Evolutionary conservation across 2,329 filamentous ascomycete species (phyloP).

Genomic region (Microcyclospora tardicrescens): DNA sequence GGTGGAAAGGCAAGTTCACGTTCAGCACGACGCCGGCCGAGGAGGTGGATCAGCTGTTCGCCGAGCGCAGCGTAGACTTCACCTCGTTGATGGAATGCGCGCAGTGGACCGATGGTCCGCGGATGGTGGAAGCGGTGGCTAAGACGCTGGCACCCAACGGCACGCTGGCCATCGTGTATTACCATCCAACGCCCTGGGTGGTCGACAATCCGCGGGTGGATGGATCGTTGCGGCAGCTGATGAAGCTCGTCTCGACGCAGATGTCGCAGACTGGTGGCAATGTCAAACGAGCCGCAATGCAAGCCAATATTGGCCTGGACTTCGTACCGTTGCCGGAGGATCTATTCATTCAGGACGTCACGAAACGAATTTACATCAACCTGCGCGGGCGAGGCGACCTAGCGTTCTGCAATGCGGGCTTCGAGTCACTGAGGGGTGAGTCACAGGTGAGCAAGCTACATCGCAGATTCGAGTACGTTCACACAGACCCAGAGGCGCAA

Average conservation of each 20-base stretch:
- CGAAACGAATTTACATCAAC: slow-evolving; percentile 8
- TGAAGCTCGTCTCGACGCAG: too few relatives aligned
- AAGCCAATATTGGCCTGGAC: slow-evolving; percentile 8
- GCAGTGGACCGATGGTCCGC: slow-evolving; percentile 7
- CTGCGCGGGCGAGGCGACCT: slow-evolving; percentile 3
- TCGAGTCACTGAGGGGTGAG: slow-evolving; percentile 1
- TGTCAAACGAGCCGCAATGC: slow-evolving; percentile 1
- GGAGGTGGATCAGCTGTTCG: slow-evolving; percentile 1
- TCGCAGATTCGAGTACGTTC: slow-evolving; percentile 1
- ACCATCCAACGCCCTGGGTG: slow-evolving; percentile 4
- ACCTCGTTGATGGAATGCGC: slow-evolving; percentile 5
- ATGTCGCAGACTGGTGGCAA: slow-evolving; percentile 5
- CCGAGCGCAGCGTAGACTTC: slow-evolving; percentile 6
- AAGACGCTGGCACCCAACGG: slow-evolving; percentile 3
- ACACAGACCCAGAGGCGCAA: slow-evolving; percentile 5
- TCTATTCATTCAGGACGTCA: slow-evolving; percentile 5
- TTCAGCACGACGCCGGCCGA: slow-evolving; percentile 6
- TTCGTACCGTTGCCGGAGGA: slow-evolving; percentile 9
- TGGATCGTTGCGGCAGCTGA: slow-evolving; percentile 6
- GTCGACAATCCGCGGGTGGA: slow-evolving; percentile 5
- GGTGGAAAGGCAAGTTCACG: slow-evolving; percentile 8
- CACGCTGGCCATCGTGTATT: slow-evolving; percentile 9
- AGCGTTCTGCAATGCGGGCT: slow-evolving; percentile 5
- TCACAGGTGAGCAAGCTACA: slow-evolving; percentile 4
- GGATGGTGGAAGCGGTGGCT: slow-evolving; percentile 4